Evolutionary conservation across 2,329 filamentous ascomycete genomes (phyloP), one percentile per base, ranked within the genome.

Genomic region (Truncatella angustata): DNA sequence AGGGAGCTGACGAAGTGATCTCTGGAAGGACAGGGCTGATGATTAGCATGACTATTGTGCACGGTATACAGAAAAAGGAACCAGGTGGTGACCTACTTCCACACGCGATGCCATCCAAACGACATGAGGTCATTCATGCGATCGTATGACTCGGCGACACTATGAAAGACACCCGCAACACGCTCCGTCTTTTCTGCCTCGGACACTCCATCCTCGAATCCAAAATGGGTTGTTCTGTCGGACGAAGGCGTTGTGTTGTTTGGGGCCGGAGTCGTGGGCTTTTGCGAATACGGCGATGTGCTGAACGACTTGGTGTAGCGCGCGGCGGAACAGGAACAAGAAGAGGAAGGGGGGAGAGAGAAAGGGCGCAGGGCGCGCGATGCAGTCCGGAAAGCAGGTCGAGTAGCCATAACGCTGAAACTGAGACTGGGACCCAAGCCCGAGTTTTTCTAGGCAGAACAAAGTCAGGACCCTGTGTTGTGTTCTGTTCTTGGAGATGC

Each of bases 101-200:
- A 99, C 34, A 99, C 77, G 39, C 94, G 88, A 71, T 99, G 94
- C 73, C 96, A 92, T 51, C 94, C 94, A 44, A 99, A 83, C 6
- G 94, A 97, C 94, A 99, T 99, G 60, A 97, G 81, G 70, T 99
- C 94, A 75, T 99, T 99, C 94, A 99, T 99, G 56, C 87, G 88
- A 72, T 99, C 94, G 74, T 99, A 99, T 16, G 88, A 91, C 57
- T 90, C 86, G 60, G 94, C 94, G 36, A 99, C 94, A 60, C 88
- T 97, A 70, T 90, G 93, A 76, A 99, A 99, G 53, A 99, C 94
- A 37, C 83, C 85, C 54, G 88, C 88, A 36, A 97, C 92, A 79
- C 75, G 70, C 59, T 78, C 64, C 40, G 73, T 75, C 73, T 97
- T 97, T 69, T 94, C 79, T 9, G 84, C 78, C 67, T 95, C 90